Conservation (phyloP, 805 yeast genomes). For the Wickerhamiella azymoides region DNA sequence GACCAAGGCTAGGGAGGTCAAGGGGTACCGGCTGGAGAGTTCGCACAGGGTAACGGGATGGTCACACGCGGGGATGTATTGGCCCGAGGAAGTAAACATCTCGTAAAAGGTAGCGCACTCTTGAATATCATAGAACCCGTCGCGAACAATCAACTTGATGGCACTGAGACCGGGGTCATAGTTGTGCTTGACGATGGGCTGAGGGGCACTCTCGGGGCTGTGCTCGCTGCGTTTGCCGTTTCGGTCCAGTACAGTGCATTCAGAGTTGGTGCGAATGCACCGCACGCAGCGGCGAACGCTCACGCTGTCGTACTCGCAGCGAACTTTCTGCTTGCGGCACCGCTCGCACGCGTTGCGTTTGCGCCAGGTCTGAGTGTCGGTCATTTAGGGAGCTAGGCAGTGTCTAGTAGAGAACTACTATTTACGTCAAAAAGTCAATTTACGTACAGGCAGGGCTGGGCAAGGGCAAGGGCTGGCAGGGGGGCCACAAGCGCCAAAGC, state of each 20-base stretch:
- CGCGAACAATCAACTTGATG: background rate
- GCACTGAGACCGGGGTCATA: background rate
- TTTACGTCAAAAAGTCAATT: too few relatives aligned
- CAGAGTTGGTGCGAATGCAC: conserved; percentile 13
- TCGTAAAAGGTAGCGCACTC: conserved; percentile 1
- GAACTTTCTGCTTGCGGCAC: conserved; percentile 20
- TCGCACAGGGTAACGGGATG: conserved; percentile 1
- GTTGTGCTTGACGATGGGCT: too few relatives aligned
- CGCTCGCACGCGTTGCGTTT: conserved; percentile 20
- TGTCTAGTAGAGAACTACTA: too few relatives aligned
- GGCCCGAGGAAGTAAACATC: background rate
- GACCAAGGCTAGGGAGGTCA: background rate
- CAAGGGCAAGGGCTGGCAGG: too few relatives aligned
- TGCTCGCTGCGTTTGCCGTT: background rate
- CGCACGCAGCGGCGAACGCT: conserved; percentile 17
- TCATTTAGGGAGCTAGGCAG: background rate
- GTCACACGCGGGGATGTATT: background rate
- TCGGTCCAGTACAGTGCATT: conserved; percentile 10
- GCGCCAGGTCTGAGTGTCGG: conserved; percentile 16
- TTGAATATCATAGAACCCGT: conserved; percentile 4
- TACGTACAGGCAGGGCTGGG: too few relatives aligned
- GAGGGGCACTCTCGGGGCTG: too few relatives aligned
- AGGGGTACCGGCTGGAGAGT: background rate
- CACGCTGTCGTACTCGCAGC: conserved; percentile 22
- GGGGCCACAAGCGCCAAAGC: background rate